Conservation (phyloP, 108 stramenopile genomes). For the Discostella stelligeroides region DNA sequence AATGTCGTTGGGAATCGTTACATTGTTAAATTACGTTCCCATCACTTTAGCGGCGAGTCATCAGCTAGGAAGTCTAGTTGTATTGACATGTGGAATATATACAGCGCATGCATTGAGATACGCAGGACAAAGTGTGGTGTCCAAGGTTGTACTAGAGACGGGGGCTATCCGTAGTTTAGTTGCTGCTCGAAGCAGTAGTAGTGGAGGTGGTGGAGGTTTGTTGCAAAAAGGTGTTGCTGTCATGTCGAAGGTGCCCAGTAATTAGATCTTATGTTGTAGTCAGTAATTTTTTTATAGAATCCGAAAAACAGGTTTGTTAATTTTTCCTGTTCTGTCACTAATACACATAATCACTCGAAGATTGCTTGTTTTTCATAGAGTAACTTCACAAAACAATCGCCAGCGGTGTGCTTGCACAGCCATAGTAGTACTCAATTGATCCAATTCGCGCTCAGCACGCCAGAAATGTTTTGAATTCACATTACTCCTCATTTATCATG, state of each 20-base stretch:
- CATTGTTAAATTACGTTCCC: constrained; percentile 96
- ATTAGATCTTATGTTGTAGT: neutral
- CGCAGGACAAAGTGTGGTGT: constrained; percentile 48
- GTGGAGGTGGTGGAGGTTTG: constrained; percentile 14
- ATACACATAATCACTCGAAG: no score
- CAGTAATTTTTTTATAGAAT: no score
- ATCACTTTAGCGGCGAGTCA: constrained; percentile 92
- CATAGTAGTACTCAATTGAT: no score
- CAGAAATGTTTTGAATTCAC: no score
- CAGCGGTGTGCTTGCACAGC: no score
- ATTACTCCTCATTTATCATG: no score
- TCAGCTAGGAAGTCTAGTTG: constrained; percentile 94
- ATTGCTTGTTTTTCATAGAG: no score
- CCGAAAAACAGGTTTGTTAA: no score
- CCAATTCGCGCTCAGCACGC: no score
- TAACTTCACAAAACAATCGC: no score
- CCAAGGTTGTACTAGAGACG: constrained; percentile 14
- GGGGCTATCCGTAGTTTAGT: constrained; percentile 8
- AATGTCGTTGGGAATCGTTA: no score
- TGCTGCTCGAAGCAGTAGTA: neutral
- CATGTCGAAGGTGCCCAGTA: constrained; percentile 13
- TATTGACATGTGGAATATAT: constrained; percentile 89
- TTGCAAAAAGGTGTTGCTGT: constrained; percentile 22
- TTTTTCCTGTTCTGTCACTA: no score
- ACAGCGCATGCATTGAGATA: constrained; percentile 82